Percentiles rank a stretch among this genome's conserved stretches.
These are phyloP conservation scores for Myriosclerotinia curreyana DNA, from an alignment of 2,329 filamentous ascomycete species.

Conservation along the genomic window DNA sequence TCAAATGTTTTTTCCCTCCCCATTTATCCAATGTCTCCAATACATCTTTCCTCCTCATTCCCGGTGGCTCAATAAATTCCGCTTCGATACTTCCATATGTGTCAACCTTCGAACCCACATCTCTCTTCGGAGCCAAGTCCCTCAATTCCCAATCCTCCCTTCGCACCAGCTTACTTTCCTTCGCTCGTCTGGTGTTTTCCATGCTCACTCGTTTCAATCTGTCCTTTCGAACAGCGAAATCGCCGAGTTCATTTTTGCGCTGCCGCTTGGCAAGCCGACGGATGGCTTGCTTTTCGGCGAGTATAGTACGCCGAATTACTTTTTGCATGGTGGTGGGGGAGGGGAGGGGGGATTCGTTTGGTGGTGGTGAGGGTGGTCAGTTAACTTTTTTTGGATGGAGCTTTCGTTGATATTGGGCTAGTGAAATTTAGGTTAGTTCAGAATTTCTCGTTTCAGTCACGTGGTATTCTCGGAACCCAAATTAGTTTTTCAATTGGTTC, in stretches of 20 bases:
- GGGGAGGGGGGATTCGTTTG: constrained; percentile 14
- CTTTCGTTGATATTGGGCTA: constrained; percentile 18
- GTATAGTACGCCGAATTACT: constrained; percentile 61
- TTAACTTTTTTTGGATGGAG: constrained; percentile 25
- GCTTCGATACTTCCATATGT: constrained; percentile 56
- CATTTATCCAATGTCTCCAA: constrained; percentile 38
- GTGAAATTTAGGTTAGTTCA: constrained; percentile 2
- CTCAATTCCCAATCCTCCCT: constrained; percentile 78
- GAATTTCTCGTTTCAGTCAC: neutral
- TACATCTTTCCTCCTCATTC: constrained; percentile 30
- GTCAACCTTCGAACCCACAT: constrained; percentile 58
- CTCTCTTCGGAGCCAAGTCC: constrained; percentile 71
- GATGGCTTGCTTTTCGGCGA: constrained; percentile 62
- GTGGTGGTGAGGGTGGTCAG: constrained; percentile 7
- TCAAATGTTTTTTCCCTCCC: constrained; percentile 50
- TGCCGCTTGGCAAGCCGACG: constrained; percentile 45
- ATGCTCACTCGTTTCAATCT: neutral
- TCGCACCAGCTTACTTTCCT: constrained; percentile 53
- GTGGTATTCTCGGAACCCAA: neutral
- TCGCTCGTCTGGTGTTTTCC: constrained; percentile 37
- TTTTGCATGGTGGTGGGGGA: constrained; percentile 59
- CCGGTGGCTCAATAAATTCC: constrained; percentile 37
- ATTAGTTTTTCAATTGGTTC: constrained; percentile 11
- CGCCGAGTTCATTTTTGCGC: constrained; percentile 30
- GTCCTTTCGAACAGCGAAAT: constrained; percentile 1